Conservation (phyloP, 306 rosid genomes). For the Hylodesmum podocarpum region DNA sequence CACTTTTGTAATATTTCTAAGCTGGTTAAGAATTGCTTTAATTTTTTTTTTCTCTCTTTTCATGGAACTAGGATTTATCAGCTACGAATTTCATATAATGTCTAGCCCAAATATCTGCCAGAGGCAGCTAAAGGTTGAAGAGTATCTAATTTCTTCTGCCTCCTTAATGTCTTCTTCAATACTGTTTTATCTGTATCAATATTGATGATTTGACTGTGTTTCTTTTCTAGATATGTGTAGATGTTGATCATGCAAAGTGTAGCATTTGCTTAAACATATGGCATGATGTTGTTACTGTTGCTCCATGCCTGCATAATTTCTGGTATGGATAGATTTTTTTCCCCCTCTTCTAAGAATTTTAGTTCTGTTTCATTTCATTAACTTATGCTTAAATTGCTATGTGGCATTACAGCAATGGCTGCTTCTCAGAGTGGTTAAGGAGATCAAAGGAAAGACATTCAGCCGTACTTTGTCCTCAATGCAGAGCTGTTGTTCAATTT, state of each 20-base stretch:
- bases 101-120: slow-evolving; percentile 51
- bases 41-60: slow-evolving; percentile 4
- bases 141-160: slow-evolving; percentile 1
- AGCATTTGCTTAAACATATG: slow-evolving; percentile 89
- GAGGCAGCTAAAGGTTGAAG: slow-evolving; percentile 55
- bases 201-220: slow-evolving; percentile 33
- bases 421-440: slow-evolving; percentile 94
- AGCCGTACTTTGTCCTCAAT: slow-evolving; percentile 86
- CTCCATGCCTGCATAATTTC: slow-evolving; percentile 95
- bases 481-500: slow-evolving; percentile 84
- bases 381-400: slow-evolving; percentile 26
- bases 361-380: slow-evolving; percentile 25
- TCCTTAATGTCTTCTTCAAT: not conserved
- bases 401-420: slow-evolving; percentile 72
- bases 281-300: slow-evolving; percentile 89
- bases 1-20: slow-evolving; percentile 11
- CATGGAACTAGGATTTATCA: slow-evolving; percentile 52
- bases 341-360: not conserved
- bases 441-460: slow-evolving; percentile 70
- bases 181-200: slow-evolving; percentile 3
- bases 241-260: slow-evolving; percentile 85
- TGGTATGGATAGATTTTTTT: slow-evolving; percentile 51
- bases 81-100: slow-evolving; percentile 58
- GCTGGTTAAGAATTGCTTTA: slow-evolving; percentile 17
- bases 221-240: slow-evolving; percentile 62